A percentile compares a stretch with the other conserved stretches of the same genome.
Conservation (phyloP, 2,329 filamentous ascomycete species). For the Scortechinia acanthostroma region DNA sequence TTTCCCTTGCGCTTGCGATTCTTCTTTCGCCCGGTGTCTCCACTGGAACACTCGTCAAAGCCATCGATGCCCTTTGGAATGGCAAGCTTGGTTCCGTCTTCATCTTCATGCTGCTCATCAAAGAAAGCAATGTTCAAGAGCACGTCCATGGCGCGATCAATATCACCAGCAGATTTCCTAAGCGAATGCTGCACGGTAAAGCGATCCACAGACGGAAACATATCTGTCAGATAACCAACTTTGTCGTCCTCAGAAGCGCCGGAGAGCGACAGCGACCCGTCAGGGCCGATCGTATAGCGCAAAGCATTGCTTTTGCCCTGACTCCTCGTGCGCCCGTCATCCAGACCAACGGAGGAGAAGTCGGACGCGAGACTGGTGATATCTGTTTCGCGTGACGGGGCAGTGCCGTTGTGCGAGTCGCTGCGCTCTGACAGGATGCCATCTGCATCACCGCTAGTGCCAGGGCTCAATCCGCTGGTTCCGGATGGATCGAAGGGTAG, state of each 20-base stretch:
- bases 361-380: neutral
- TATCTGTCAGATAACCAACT: slow-evolving; percentile 36
- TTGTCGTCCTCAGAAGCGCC: slow-evolving; percentile 35
- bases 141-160: slow-evolving; percentile 47
- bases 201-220: slow-evolving; percentile 42
- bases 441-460: slow-evolving; percentile 11
- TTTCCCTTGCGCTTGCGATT: neutral
- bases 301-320: neutral
- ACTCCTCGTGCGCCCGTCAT: neutral
- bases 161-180: slow-evolving; percentile 39
- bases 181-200: slow-evolving; percentile 40
- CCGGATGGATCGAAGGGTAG: slow-evolving; percentile 46
- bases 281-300: neutral
- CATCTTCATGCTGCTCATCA: slow-evolving; percentile 30
- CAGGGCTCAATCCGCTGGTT: slow-evolving; percentile 11
- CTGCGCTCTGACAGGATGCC: slow-evolving; percentile 14
- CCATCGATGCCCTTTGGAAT: slow-evolving; percentile 50
- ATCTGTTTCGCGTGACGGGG: neutral
- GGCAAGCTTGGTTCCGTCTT: slow-evolving; percentile 28
- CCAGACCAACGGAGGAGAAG: no score
- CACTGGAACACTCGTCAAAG: slow-evolving; percentile 35
- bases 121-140: slow-evolving; percentile 53
- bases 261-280: slow-evolving; percentile 7
- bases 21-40: neutral
- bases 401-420: slow-evolving; percentile 13